Conservation (phyloP, 2,329 filamentous ascomycete species). For the Ceratocystis huliohia region DNA sequence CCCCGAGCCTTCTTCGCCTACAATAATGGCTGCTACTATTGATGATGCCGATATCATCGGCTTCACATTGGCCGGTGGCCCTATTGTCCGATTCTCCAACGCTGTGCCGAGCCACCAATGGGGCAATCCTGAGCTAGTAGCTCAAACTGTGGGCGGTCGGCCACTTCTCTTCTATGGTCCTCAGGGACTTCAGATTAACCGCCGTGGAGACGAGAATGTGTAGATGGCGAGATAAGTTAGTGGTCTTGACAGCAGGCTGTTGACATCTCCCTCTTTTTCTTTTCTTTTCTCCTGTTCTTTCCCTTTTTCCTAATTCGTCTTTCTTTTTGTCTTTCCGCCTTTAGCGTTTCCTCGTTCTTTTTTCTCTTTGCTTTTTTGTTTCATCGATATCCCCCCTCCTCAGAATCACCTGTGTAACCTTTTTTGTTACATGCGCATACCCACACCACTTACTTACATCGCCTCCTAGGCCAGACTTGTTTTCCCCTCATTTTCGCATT, state of each 20-base stretch:
- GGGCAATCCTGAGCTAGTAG: slow-evolving; percentile 21
- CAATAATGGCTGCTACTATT: slow-evolving; percentile 10
- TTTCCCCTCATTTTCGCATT: background rate
- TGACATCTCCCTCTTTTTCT: background rate
- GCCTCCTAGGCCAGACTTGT: slow-evolving; percentile 4
- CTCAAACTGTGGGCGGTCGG: slow-evolving; percentile 14
- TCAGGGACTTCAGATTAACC: slow-evolving; percentile 9
- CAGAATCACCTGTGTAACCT: slow-evolving; percentile 6
- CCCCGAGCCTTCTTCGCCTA: slow-evolving; percentile 16
- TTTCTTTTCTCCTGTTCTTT: slow-evolving; percentile 1
- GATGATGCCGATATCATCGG: slow-evolving; percentile 30
- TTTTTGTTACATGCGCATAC: background rate
- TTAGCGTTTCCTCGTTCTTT: background rate
- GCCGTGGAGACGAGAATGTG: slow-evolving; percentile 15
- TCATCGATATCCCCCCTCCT: background rate
- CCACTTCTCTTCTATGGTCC: slow-evolving; percentile 18
- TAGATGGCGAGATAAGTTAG: background rate
- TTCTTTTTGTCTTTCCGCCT: background rate
- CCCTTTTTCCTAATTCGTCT: background rate
- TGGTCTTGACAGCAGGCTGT: slow-evolving; percentile 4
- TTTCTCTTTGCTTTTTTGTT: background rate
- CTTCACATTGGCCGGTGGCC: slow-evolving; percentile 35
- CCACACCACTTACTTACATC: background rate
- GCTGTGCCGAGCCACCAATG: slow-evolving; percentile 24
- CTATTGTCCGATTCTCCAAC: slow-evolving; percentile 35